Percentiles rank a stretch among this genome's conserved stretches.
Conservation (phyloP, 2,329 filamentous ascomycete genomes). For the Penicillium sp. region DNA sequence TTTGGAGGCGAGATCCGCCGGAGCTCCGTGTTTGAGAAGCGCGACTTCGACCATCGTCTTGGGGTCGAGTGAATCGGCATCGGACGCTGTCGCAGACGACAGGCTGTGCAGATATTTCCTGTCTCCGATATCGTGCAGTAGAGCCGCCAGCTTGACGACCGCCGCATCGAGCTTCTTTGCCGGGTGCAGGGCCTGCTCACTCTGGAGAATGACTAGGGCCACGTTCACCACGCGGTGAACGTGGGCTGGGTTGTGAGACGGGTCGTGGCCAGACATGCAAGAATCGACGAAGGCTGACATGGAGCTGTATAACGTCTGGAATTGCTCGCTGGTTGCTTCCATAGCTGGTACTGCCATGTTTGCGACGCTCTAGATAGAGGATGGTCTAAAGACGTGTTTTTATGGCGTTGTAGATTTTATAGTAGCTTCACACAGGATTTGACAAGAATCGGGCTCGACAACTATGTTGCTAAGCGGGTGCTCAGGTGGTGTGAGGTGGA, state of each 20-base stretch:
- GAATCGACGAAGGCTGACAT: conserved; percentile 64
- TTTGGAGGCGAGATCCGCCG: conserved; percentile 57
- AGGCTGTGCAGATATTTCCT: conserved; percentile 66
- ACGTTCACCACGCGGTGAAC: conserved; percentile 76
- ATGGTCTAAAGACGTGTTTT: neutral
- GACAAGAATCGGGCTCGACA: no score
- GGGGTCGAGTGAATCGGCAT: conserved; percentile 21
- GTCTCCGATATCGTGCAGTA: conserved; percentile 88
- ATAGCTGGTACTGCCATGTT: neutral
- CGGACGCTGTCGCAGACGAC: conserved; percentile 22
- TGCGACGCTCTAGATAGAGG: neutral
- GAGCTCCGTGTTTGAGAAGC: conserved; percentile 49
- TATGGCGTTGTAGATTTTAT: neutral
- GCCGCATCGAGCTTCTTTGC: conserved; percentile 48
- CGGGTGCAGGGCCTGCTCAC: conserved; percentile 41
- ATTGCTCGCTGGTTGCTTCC: conserved; percentile 19
- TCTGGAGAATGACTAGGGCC: conserved; percentile 62
- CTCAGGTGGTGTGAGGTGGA: neutral
- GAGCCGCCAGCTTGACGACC: conserved; percentile 65
- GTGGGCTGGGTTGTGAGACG: conserved; percentile 84
- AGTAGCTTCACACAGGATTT: neutral
- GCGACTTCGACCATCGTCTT: conserved; percentile 29
- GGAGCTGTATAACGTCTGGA: conserved; percentile 51
- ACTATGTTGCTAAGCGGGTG: no score
- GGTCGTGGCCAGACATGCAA: conserved; percentile 74